A percentile compares a stretch with the other conserved stretches of the same genome.
Conservation (phyloP, 192 early-diverging fungal genomes). For the Coemansia sp. region DNA sequence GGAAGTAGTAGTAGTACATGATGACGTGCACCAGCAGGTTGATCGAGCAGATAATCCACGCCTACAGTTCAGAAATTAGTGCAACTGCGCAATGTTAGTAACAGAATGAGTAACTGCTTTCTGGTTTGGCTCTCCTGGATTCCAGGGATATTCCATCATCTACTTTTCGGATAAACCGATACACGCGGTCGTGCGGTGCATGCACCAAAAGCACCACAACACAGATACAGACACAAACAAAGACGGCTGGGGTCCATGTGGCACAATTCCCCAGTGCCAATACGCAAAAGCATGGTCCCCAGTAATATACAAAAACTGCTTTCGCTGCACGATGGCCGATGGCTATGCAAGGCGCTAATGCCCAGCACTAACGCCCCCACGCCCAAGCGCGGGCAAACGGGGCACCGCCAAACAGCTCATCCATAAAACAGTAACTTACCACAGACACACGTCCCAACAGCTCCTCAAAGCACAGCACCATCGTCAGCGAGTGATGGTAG, state of each 20-base stretch:
- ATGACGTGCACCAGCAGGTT: conserved; percentile 89
- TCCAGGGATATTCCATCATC: too few relatives aligned
- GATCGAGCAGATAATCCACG: conserved; percentile 59
- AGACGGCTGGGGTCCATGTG: neutral
- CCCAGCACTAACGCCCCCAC: conserved; percentile 1
- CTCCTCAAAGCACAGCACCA: conserved; percentile 84
- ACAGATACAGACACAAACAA: neutral
- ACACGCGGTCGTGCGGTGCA: too few relatives aligned
- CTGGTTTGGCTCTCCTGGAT: neutral
- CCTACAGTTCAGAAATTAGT: conserved; percentile 19
- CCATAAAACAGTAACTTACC: too few relatives aligned
- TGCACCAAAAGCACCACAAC: too few relatives aligned
- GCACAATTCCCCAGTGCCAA: neutral
- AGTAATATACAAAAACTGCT: conserved; percentile 7
- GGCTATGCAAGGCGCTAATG: conserved; percentile 1
- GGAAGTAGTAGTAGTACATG: conserved; percentile 94
- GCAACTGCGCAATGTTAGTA: neutral
- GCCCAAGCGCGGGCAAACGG: too few relatives aligned
- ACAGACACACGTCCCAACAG: conserved; percentile 75
- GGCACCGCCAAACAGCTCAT: neutral
- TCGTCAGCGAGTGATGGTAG: conserved; percentile 92
- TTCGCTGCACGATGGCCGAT: too few relatives aligned
- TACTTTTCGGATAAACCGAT: too few relatives aligned
- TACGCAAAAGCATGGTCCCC: neutral
- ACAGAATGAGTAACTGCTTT: neutral